phyloP scores from a whole-genome alignment of 2,329 filamentous ascomycete species.

The Lachnellula suecica region DNA sequence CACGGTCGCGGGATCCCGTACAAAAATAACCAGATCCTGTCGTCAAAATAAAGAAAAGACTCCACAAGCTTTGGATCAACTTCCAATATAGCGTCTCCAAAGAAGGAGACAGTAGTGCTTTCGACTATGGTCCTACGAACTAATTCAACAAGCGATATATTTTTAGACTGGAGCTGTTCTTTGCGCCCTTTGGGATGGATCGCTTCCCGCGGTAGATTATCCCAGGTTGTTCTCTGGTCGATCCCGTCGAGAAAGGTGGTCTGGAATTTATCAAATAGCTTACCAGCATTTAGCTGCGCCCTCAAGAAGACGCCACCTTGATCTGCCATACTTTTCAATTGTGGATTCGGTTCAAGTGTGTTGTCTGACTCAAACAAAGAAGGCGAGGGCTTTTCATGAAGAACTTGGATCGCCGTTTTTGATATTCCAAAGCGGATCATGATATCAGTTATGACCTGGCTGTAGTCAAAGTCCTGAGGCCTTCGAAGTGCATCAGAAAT shows the following conservation, averaged over 20 bases:
- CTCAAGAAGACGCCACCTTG: not conserved
- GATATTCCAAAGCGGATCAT: not conserved
- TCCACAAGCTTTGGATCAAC: not conserved
- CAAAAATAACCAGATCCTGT: not conserved
- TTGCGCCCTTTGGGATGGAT: not conserved
- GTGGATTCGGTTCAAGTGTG: not conserved
- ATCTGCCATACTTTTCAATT: not conserved
- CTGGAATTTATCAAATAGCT: not conserved
- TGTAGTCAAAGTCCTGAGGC: not conserved
- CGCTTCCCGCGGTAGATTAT: not conserved
- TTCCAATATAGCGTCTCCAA: not conserved
- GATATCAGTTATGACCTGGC: not conserved
- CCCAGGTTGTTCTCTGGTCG: not conserved
- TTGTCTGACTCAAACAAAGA: not conserved
- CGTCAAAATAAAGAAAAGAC: not conserved
- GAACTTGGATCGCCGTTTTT: not conserved
- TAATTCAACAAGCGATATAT: not conserved
- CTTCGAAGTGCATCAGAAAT: not conserved
- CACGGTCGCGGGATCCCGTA: not conserved
- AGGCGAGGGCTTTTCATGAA: not conserved
- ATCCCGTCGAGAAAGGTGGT: not conserved
- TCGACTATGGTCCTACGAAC: not conserved
- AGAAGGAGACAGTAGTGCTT: not conserved
- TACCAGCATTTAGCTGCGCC: not conserved
- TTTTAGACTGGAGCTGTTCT: not conserved